These are phyloP conservation scores for Diaporthe eres DNA, from an alignment of 2,329 filamentous ascomycete genomes.

Conservation along the genomic window DNA sequence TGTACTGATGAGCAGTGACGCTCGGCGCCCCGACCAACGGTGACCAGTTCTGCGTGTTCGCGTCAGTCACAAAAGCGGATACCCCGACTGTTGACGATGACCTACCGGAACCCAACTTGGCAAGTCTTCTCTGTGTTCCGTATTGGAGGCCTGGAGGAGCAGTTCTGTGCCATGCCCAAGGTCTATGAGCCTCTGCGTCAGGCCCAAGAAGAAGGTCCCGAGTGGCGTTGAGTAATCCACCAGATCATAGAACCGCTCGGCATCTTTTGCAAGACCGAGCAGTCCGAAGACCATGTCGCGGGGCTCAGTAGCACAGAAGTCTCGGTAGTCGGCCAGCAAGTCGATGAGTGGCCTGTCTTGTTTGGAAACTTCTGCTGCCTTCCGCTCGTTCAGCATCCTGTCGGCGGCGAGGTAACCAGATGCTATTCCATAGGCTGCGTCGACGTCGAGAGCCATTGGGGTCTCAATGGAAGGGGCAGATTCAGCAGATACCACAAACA, in stretches of 20 bases:
- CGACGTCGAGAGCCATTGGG: neutral
- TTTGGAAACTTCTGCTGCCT: neutral
- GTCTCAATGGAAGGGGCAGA: neutral
- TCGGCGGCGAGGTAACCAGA: neutral
- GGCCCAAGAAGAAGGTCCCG: neutral
- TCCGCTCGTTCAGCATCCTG: neutral
- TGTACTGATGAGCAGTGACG: neutral
- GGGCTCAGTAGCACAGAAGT: neutral
- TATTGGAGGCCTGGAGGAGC: neutral
- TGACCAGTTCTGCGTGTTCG: neutral
- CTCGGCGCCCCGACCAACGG: neutral
- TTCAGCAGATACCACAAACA: neutral
- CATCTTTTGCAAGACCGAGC: neutral
- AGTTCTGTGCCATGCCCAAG: neutral
- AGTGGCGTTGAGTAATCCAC: neutral
- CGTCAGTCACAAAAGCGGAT: neutral
- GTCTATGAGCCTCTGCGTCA: neutral
- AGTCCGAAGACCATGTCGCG: neutral
- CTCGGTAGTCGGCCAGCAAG: neutral
- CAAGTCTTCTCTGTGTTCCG: neutral
- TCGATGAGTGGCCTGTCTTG: neutral
- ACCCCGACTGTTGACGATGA: neutral
- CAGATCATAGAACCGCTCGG: neutral
- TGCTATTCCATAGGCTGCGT: neutral
- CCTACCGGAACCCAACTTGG: neutral